These are phyloP conservation scores for Gossypium davidsonii DNA, from an alignment of 441 rosid species.

Conservation along the genomic window DNA sequence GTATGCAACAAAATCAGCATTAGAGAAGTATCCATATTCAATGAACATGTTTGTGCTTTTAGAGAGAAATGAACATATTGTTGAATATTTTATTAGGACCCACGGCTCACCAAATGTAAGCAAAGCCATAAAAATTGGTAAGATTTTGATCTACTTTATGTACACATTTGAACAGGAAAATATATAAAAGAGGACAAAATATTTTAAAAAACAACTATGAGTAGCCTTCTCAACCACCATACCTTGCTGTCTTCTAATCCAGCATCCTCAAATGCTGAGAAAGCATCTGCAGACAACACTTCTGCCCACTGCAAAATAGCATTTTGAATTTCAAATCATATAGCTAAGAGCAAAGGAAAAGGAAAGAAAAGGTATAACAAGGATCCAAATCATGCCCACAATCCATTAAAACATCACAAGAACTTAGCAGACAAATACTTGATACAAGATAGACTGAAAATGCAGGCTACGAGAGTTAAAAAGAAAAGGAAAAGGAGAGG, in stretches of 20 bases:
- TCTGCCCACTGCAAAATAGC: constrained; percentile 85
- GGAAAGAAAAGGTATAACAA: background rate
- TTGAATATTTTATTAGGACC: background rate
- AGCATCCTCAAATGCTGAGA: constrained; percentile 94
- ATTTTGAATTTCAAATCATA: constrained; percentile 18
- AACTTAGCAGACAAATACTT: background rate
- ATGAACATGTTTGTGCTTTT: background rate
- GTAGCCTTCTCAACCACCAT: constrained; percentile 15
- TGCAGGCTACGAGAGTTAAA: background rate
- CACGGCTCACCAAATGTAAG: background rate
- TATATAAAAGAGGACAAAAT: background rate
- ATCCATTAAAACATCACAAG: background rate
- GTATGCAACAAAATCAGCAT: background rate
- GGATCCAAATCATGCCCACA: background rate
- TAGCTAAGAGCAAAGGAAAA: background rate
- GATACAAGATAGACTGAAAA: background rate
- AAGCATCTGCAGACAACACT: constrained; percentile 93
- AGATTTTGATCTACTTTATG: background rate
- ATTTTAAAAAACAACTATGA: background rate
- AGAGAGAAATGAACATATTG: background rate
- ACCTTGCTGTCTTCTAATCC: constrained; percentile 75
- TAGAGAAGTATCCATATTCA: background rate
- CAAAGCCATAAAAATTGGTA: background rate
- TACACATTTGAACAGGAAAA: background rate
- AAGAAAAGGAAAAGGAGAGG: background rate